Percentiles rank a stretch among this genome's conserved stretches.
Conservation (phyloP, 352 stramenopile genomes). For the Pythium brassicae region DNA sequence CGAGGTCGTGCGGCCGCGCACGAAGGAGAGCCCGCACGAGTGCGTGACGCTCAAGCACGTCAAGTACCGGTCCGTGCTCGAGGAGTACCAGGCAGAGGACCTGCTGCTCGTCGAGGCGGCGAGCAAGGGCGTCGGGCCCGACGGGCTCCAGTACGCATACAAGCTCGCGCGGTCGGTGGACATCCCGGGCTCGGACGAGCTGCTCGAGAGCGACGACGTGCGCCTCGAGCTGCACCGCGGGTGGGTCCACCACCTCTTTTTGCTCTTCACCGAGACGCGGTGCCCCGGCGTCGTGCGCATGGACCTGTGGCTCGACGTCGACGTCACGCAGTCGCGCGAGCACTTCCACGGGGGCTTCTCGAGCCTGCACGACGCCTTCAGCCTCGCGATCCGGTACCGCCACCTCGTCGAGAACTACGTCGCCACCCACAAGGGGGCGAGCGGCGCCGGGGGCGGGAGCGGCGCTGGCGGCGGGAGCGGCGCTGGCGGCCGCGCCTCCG, state of each 20-base stretch:
- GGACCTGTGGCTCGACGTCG: conserved; percentile 66
- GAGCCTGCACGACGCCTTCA: conserved; percentile 64
- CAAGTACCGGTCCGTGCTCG: conserved; percentile 59
- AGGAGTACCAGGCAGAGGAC: conserved; percentile 53
- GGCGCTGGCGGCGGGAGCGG: too few species aligned
- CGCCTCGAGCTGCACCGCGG: conserved; percentile 46
- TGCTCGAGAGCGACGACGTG: conserved; percentile 39
- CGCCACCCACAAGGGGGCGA: too few species aligned
- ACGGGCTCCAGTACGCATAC: conserved; percentile 45
- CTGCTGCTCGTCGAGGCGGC: conserved; percentile 60
- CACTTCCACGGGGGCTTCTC: conserved; percentile 58
- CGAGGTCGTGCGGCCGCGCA: conserved; percentile 57
- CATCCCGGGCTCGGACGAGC: conserved; percentile 29
- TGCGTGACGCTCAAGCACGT: conserved; percentile 79
- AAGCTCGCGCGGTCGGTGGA: conserved; percentile 52
- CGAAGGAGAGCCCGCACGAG: conserved; percentile 63
- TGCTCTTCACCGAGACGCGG: conserved; percentile 57
- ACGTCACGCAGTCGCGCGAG: conserved; percentile 46
- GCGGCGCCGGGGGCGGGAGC: too few species aligned
- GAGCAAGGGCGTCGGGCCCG: conserved; percentile 39
- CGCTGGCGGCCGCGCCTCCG: background rate
- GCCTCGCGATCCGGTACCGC: conserved; percentile 56
- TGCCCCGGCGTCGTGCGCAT: conserved; percentile 56
- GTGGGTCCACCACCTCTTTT: conserved; percentile 50
- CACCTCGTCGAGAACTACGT: conserved; percentile 40